Evolutionary conservation across 2,329 filamentous ascomycete genomes (phyloP), one percentile per base, ranked within the genome.

Genomic region (Diaporthe vexans): DNA sequence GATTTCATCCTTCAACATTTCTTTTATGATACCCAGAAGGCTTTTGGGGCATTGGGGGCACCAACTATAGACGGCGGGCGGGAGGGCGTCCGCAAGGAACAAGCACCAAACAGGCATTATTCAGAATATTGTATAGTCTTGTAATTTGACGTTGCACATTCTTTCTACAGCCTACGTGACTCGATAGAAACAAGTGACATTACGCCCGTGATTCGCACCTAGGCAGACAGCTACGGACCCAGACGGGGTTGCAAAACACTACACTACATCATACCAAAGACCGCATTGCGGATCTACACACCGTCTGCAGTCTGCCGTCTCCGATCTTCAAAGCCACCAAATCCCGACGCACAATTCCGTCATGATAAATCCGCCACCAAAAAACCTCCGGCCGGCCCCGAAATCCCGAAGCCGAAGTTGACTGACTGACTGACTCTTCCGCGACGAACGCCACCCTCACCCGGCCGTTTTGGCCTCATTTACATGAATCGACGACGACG

Each of bases 1-100:
- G 13, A 48, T 24, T 24, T 52, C 21, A 37, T 67, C 63, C 63
- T 52, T 52, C 33, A 21, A 29, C 4, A 40, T 68, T 68, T 68
- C 48, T 54, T 54, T 54, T 26, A 68, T 68, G 63, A 68, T 68
- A 68, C 63, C 63, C 63, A 68, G n/a, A 54, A 54, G 63, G 48
- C 26, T 24, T 68, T 68, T 52, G 21, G 5, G 63, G n/a, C n/a
- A 19, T n/a, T n/a, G n/a, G n/a, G n/a, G 10, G 19, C 8, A 48
- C 46, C 8, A 54, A 54, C 29, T 54, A 68, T 68, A 54, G 63
- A 68, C 10, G 10, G 3, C 13, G 35, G n/a, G 15, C 13, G 4
- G 1, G 9, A 26, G 33, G 9, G n/a, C 48, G 4, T 35, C 48
- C n/a, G 48, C 63, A 26, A 26, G 21, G 17, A 26, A 21, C 13